Percentiles rank a stretch among this genome's conserved stretches.
These are phyloP conservation scores for Gelatoporia subvermispora DNA, from an alignment of 768 basidiomycete genomes.

Conservation along the genomic window DNA sequence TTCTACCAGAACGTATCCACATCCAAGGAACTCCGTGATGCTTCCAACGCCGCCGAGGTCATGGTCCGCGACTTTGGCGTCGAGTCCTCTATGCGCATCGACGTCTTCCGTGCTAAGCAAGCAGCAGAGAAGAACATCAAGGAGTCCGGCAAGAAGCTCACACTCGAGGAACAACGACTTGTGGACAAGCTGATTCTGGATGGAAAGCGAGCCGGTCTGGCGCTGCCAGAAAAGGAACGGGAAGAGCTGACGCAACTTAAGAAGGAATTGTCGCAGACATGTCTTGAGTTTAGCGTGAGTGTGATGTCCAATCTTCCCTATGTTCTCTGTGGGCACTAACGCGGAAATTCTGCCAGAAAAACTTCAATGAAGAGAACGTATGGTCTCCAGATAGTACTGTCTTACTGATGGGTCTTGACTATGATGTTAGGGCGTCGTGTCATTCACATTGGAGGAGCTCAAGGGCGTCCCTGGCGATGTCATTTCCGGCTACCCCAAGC, in stretches of 20 bases:
- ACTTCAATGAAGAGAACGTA: slow-evolving; percentile 86
- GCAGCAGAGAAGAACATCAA: slow-evolving; percentile 67
- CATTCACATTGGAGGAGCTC: slow-evolving; percentile 68
- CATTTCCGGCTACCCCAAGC: slow-evolving; percentile 69
- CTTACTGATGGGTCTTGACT: not conserved
- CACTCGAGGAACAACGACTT: slow-evolving; percentile 66
- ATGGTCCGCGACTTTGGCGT: slow-evolving; percentile 66
- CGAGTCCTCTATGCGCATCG: slow-evolving; percentile 75
- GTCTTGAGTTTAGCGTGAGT: slow-evolving; percentile 74
- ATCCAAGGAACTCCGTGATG: slow-evolving; percentile 72
- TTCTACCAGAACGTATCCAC: slow-evolving; percentile 85
- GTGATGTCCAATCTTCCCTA: not conserved
- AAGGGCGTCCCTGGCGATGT: slow-evolving; percentile 80
- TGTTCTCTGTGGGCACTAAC: not conserved
- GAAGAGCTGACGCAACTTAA: slow-evolving; percentile 53
- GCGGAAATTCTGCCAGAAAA: slow-evolving; percentile 49
- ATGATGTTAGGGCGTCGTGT: slow-evolving; percentile 44
- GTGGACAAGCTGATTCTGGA: slow-evolving; percentile 80
- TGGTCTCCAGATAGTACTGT: slow-evolving; percentile 11
- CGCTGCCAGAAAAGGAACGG: slow-evolving; percentile 59
- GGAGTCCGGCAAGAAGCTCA: slow-evolving; percentile 51
- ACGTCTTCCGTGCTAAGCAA: slow-evolving; percentile 71
- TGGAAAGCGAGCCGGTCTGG: slow-evolving; percentile 75
- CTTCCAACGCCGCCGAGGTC: slow-evolving; percentile 71
- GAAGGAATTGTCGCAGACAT: slow-evolving; percentile 73